Base-by-base conservation (phyloP, 228 moss, liverwort and hornwort genomes). In the Sphagnum fallax region DNA sequence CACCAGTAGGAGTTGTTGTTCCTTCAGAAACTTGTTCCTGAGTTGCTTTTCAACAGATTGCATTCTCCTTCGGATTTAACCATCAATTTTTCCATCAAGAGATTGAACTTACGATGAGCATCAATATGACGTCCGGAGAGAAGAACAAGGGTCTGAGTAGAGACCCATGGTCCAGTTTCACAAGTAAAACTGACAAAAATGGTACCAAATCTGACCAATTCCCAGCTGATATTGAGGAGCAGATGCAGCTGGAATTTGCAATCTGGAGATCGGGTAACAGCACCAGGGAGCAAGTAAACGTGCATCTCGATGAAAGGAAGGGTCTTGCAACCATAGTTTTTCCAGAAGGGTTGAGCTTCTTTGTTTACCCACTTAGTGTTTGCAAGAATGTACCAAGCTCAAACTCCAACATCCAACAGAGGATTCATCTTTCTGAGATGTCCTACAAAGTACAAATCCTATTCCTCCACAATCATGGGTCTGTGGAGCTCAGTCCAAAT, bases 141-240 rank as follows among this genome's bases (percentile, higher is more conserved):
- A 32, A 32, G 32, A 32, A 32, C 32, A 32, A 32, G 32, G 32
- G 32, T 32, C 32, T 32, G 32, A 32, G 32, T 32, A 32, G 32
- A 32, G 32, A 32, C 32, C 32, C 32, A 2, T 32, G 32, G 32
- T 32, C 32, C 32, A 32, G 32, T 32, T 32, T 32, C 32, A 32
- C 2, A 32, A 32, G 32, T 32, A 32, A 32, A 32, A 32, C 32
- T 2, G 32, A 32, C 32, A 32, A 32, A 32, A 32, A 32, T 1
- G 2, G 32, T 32, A 32, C 32, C 32, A 32, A 32, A 32, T 32
- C 32, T 32, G 32, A 47, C 5, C 62, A 8, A 14, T 70, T 75
- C 51, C 72, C 73, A 78, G 53, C 72, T 12, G 61, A 67, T 48
- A 70, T 84, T 16, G 84, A 84, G 72, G 81, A 81, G 70, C 73